Evolutionary conservation across 495 filamentous ascomycete genomes (phyloP), one percentile per base, ranked within the genome.

Genomic region (Sordaria brevicollis): DNA sequence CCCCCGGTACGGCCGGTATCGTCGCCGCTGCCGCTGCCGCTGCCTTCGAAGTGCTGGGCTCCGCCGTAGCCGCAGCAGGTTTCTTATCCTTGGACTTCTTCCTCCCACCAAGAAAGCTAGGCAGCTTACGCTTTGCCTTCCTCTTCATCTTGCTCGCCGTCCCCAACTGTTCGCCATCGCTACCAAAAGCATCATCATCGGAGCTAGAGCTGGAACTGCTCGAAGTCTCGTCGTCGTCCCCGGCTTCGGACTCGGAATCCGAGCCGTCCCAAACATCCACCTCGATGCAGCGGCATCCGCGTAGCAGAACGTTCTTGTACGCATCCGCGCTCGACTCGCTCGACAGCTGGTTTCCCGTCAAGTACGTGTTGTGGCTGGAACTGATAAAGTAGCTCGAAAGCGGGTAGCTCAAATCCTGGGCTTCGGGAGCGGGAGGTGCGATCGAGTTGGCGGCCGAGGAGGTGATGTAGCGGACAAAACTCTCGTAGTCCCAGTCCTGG

Each of bases 251-350:
- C 54, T 81, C 81, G 3, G 81, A 78, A 29, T 85, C 81, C 43
- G 93, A 88, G 13, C 94, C 94, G 76, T 98, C 92, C 92, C 93
- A 97, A 8, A 97, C 93, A 74, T 98, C 94, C 70, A 98, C 93
- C 81, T 97, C 94, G 67, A 97, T 92, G 70, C 93, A 97, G 19
- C 94, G 88, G 72, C 94, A 95, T n/a, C 94, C 93, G 29, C 89
- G 86, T 10, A 89, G 79, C 37, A 97, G 86, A 75, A 95, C 93
- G 75, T 90, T 90, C 72, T 87, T 92, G 81, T 97, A 98, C 21
- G 91, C 89, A 66, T 91, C 91, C 1, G 89, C 89, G 69, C 90
- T 93, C 36, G 92, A 89, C 69, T 91, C 87, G 71, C 93, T 93
- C 69, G 89, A 95, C 10, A 98, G 84, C 80, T 98, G 94, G 76